Evolutionary conservation across 331 rosid species (phyloP).

Genomic region (Saraca asoca): DNA sequence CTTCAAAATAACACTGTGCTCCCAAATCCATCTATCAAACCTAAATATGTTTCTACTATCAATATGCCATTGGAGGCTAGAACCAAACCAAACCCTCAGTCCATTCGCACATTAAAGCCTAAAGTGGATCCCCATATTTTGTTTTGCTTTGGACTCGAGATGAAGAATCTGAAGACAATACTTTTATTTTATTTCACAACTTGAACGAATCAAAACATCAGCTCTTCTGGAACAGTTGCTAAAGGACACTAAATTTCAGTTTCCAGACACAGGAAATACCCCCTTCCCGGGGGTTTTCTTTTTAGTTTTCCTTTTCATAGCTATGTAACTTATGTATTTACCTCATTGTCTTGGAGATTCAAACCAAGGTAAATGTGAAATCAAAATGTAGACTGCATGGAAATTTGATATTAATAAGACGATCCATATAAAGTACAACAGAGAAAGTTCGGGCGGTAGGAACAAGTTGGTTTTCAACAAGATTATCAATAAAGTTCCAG

Average conservation of each 20-base stretch:
- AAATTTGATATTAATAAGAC: too few species aligned
- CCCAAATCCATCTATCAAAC: too few species aligned
- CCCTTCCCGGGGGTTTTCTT: slow-evolving; percentile 3
- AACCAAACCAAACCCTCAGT: too few species aligned
- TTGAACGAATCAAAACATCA: slow-evolving; percentile 10
- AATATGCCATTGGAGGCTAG: too few species aligned
- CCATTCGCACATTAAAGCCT: too few species aligned
- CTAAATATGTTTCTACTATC: too few species aligned
- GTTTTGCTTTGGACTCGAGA: slow-evolving; percentile 5
- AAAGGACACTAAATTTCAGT: slow-evolving; percentile 7
- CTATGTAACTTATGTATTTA: neutral
- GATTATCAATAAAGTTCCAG: neutral
- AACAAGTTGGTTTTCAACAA: neutral
- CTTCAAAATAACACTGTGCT: too few species aligned
- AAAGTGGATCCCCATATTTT: too few species aligned
- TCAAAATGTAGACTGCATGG: too few species aligned
- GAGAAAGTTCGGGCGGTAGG: too few species aligned
- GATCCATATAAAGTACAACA: too few species aligned
- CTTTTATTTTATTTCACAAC: slow-evolving; percentile 7
- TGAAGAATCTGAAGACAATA: neutral
- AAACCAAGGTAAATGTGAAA: neutral
- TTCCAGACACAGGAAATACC: neutral
- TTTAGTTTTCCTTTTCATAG: too few species aligned
- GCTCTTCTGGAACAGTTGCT: neutral
- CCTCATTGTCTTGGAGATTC: slow-evolving; percentile 12